Percentiles rank a stretch among this genome's conserved stretches.
phyloP scores from a whole-genome alignment of 305 asterid species.

The Rubia peregrina region DNA sequence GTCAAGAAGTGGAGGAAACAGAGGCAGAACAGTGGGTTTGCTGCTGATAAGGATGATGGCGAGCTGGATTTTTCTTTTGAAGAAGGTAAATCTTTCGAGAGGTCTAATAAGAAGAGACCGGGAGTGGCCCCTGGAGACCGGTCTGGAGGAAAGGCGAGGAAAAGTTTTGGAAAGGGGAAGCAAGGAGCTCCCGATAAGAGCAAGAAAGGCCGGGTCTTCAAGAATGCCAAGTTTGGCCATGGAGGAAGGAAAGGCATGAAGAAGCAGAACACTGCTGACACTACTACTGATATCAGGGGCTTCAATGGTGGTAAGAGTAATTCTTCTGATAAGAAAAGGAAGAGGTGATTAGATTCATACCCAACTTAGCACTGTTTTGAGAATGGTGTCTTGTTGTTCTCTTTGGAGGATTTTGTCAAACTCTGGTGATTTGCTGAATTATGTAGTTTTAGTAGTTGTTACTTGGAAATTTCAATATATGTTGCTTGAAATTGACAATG shows the following conservation, averaged over 20 bases:
- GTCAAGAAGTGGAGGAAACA: conserved; percentile 93
- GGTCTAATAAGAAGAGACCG: conserved; percentile 39
- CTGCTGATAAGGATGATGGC: conserved; percentile 38
- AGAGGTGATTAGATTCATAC: conserved; percentile 20
- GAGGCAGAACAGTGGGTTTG: conserved; percentile 63
- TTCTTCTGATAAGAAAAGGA: conserved; percentile 36
- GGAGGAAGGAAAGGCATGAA: conserved; percentile 81
- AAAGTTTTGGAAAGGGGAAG: conserved; percentile 39
- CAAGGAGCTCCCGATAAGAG: conserved; percentile 45
- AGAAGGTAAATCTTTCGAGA: conserved; percentile 62
- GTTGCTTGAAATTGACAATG: neutral
- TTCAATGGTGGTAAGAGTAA: conserved; percentile 24
- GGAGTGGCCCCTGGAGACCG: conserved; percentile 82
- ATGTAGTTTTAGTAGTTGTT: neutral
- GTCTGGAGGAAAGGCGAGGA: conserved; percentile 57
- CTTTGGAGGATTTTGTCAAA: neutral
- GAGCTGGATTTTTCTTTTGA: conserved; percentile 55
- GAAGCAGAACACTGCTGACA: conserved; percentile 83
- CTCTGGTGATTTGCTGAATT: conserved; percentile 3
- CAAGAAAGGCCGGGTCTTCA: conserved; percentile 41
- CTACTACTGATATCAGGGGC: conserved; percentile 50
- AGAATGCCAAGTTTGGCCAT: conserved; percentile 60
- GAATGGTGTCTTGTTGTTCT: neutral
- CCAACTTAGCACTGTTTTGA: neutral
- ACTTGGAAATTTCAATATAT: neutral